These are phyloP conservation scores for Geoglossum glabrum DNA, from an alignment of 495 filamentous ascomycete species.

Conservation along the genomic window DNA sequence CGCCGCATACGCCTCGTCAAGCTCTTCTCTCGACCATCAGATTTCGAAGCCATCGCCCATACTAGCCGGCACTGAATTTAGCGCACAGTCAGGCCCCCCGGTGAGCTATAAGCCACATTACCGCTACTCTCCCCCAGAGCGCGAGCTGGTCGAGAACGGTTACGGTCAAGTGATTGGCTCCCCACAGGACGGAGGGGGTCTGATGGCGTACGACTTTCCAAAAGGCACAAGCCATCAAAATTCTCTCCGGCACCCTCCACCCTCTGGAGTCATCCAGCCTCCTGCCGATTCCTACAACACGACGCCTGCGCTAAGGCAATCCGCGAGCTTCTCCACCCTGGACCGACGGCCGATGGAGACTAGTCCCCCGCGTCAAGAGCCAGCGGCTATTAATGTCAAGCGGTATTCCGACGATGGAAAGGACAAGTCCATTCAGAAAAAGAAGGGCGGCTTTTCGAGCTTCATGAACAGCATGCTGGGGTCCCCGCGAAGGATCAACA, in stretches of 20 bases:
- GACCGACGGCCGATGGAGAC: neutral
- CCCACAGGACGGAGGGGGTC: neutral
- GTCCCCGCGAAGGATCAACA: constrained; percentile 73
- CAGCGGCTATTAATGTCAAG: constrained; percentile 22
- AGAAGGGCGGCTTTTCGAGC: constrained; percentile 86
- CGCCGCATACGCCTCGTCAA: constrained; percentile 4
- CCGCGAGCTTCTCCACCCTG: constrained; percentile 54
- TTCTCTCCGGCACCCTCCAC: neutral
- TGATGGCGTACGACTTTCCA: neutral
- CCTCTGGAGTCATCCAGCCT: neutral
- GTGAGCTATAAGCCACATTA: neutral
- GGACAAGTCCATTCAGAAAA: constrained; percentile 35
- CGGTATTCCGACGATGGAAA: constrained; percentile 68
- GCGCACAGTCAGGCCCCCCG: neutral
- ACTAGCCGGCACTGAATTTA: neutral
- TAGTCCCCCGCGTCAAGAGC: neutral
- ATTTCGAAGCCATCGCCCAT: neutral
- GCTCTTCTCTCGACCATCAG: constrained; percentile 3
- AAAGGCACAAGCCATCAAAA: neutral
- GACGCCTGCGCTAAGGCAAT: constrained; percentile 47
- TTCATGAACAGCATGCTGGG: constrained; percentile 88
- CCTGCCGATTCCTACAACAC: neutral
- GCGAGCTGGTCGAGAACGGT: neutral
- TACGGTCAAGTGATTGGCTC: neutral
- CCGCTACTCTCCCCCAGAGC: constrained; percentile 1